Evolutionary conservation across 2,329 filamentous ascomycete genomes (phyloP).

Genomic region (Trichoderma afroharzianum): DNA sequence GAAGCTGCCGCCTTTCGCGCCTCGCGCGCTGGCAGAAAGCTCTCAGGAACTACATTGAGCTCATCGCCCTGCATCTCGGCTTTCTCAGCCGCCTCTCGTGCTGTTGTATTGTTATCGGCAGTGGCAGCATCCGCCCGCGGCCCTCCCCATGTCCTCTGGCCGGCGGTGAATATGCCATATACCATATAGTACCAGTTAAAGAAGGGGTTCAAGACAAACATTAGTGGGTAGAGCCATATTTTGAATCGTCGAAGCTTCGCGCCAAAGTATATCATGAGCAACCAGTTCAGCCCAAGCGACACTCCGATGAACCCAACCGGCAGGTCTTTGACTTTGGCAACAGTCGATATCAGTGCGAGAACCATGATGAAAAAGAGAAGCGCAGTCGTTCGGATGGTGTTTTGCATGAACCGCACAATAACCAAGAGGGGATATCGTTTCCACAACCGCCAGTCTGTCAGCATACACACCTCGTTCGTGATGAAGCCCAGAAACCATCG

Average conservation of each 20-base stretch:
- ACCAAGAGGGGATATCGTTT: constrained; percentile 83
- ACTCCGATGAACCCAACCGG: constrained; percentile 93
- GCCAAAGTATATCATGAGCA: constrained; percentile 95
- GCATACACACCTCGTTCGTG: constrained; percentile 97
- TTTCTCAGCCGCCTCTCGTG: constrained; percentile 78
- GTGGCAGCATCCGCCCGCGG: constrained; percentile 84
- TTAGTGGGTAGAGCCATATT: constrained; percentile 89
- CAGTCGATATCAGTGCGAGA: constrained; percentile 79
- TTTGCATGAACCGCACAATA: constrained; percentile 86
- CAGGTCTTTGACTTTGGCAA: constrained; percentile 70
- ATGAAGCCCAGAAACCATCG: constrained; percentile 97
- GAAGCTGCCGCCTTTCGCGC: constrained; percentile 37
- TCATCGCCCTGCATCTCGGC: constrained; percentile 80
- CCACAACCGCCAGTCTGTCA: constrained; percentile 92
- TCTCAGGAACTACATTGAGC: constrained; percentile 83
- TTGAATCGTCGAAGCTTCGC: constrained; percentile 84
- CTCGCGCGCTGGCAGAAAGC: constrained; percentile 63
- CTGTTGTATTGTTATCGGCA: constrained; percentile 71
- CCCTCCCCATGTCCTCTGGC: constrained; percentile 92
- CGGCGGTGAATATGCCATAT: constrained; percentile 91
- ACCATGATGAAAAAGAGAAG: constrained; percentile 93
- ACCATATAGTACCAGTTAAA: constrained; percentile 99
- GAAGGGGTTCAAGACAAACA: constrained; percentile 94
- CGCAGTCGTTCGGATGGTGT: constrained; percentile 92
- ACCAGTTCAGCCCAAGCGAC: constrained; percentile 88